Base-by-base conservation (phyloP, 768 basidiomycete species). In the Phlegmacium glaucopus region DNA sequence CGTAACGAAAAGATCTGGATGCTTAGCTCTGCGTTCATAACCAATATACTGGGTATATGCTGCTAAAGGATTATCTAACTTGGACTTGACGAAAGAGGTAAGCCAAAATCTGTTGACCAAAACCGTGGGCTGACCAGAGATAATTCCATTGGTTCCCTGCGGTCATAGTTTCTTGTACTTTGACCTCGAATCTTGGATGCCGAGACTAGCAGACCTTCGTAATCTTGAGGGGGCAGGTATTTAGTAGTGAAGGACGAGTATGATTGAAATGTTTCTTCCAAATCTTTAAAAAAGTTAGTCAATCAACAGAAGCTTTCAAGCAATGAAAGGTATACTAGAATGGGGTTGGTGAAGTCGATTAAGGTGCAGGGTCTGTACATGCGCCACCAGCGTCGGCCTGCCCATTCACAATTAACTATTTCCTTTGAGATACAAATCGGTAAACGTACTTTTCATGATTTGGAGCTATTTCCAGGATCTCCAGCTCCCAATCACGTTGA, bases 221-320 rank as follows among this genome's bases (percentile, higher is more conserved):
- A 98, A 36, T 85, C 77, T n/a, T 76, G 68, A 0, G 83, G 72
- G 11, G 87, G 79, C 56, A 83, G 80, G 64, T 87, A 77, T 45
- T 79, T 78, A 1, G 92, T 90, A 12, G 91, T 90, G 68, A 97
- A 96, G 0, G 85, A 78, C 0, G 94, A 96, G 62, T 95, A 98
- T 2, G 80, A 74, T 57, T 90, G 84, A 47, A 85, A 84, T 0
- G 93, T 94, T 11, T 87, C 80, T 34, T 91, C 90, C 46, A 84
- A 76, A 49, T 80, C 91, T 94, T 26, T 27, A 36, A n/a, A 37
- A 28, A 18, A 15, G 41, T 43, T n/a, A 54, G 28, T 25, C 16
- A 32, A 18, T n/a, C 17, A 18, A 17, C 27, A 3, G 15, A 22
- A 17, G 25, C 17, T 29, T 18, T 38, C 10, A 30, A 2, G 37